A percentile compares a stretch with the other conserved stretches of the same genome.
phyloP scores from a whole-genome alignment of 2,329 filamentous ascomycete genomes.

The Paecilomyces variotii region DNA sequence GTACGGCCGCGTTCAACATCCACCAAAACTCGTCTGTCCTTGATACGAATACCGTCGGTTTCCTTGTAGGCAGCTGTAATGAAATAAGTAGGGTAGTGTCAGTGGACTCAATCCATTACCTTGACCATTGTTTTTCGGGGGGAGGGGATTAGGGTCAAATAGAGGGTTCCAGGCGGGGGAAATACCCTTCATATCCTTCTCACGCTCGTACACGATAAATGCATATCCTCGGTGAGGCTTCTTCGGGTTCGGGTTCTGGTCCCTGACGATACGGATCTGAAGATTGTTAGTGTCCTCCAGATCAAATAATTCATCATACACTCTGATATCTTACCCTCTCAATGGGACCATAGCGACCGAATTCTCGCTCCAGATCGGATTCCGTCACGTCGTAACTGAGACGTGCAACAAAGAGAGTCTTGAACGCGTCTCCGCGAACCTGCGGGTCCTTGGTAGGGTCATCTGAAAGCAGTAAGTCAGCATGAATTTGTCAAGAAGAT shows the following conservation, averaged over 20 bases:
- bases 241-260: constrained; percentile 74
- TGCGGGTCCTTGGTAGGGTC: constrained; percentile 80
- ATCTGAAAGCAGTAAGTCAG: constrained; percentile 42
- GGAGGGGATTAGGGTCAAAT: constrained; percentile 31
- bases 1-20: constrained; percentile 95
- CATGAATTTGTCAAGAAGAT: not conserved
- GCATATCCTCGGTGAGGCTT: constrained; percentile 85
- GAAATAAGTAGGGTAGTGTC: constrained; percentile 7
- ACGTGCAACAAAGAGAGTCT: constrained; percentile 85
- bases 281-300: constrained; percentile 10
- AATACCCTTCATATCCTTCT: constrained; percentile 98
- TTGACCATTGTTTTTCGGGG: constrained; percentile 1
- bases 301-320: not conserved
- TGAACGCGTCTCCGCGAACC: constrained; percentile 87
- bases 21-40: constrained; percentile 83
- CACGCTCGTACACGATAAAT: constrained; percentile 93
- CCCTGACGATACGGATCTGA: constrained; percentile 79
- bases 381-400: constrained; percentile 84
- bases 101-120: constrained; percentile 7
- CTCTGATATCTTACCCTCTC: constrained; percentile 59
- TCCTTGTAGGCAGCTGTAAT: constrained; percentile 77
- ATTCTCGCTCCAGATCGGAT: constrained; percentile 86
- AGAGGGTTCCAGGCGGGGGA: constrained; percentile 26
- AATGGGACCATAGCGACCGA: constrained; percentile 86
- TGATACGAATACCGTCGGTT: constrained; percentile 83